phyloP scores from a whole-genome alignment of 495 filamentous ascomycete genomes.

The Aspergillus ellipticus region DNA sequence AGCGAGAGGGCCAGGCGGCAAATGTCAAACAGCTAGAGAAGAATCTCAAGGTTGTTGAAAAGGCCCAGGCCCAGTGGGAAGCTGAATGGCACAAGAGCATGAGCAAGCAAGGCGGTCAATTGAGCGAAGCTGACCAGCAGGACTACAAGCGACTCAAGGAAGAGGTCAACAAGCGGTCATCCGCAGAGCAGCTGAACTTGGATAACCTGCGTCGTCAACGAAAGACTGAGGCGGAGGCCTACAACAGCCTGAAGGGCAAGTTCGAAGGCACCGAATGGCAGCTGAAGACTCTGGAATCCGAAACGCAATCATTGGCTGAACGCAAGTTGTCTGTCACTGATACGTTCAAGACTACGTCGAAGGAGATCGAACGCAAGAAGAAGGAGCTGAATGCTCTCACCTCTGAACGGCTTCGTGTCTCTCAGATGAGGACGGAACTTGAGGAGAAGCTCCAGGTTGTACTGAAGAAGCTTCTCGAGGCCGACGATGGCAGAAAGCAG shows the following conservation, averaged over 20 bases:
- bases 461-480: conserved; percentile 72
- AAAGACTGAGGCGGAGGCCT: conserved; percentile 84
- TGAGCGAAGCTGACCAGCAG: conserved; percentile 81
- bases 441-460: conserved; percentile 87
- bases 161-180: conserved; percentile 81
- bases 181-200: conserved; percentile 75
- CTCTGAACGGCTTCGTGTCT: conserved; percentile 76
- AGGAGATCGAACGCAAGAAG: conserved; percentile 84
- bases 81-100: conserved; percentile 76
- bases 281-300: conserved; percentile 66
- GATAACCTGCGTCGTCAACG: conserved; percentile 79
- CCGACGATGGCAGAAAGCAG: conserved; percentile 77
- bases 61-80: conserved; percentile 86
- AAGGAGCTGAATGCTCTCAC: conserved; percentile 80
- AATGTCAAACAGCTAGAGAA: conserved; percentile 70
- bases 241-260: conserved; percentile 80
- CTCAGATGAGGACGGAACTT: conserved; percentile 77
- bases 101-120: conserved; percentile 78
- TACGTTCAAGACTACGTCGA: conserved; percentile 60
- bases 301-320: conserved; percentile 65
- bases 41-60: conserved; percentile 77
- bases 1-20: conserved; percentile 64
- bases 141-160: conserved; percentile 84
- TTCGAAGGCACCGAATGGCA: conserved; percentile 74
- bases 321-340: conserved; percentile 57